Base-by-base conservation (phyloP, 139 green algal species). In the Penium margaritaceum region DNA sequence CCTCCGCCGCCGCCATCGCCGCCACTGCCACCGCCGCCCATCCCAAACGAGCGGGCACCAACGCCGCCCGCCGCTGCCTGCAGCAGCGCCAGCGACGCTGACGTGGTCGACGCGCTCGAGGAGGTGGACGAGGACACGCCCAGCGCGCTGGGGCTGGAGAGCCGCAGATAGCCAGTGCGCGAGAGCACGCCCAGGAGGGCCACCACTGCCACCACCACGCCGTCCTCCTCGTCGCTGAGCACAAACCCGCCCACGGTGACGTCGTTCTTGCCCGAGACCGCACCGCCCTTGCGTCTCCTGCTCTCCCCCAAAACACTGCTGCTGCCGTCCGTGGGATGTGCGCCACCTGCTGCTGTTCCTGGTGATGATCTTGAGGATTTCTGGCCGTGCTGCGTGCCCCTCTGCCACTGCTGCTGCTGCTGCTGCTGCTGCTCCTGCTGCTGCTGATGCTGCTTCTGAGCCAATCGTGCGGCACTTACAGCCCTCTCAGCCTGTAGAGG, bases 201-300 rank as follows among this genome's bases (percentile, higher is more conserved):
- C 7, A 81, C 32, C 24, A 78, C 44, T 33, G n/a, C 74, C 29
- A 77, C 3, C 14, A 81, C 24, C n/a, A 81, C 27, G 15, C 30
- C 72, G 27, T 78, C 72, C 24, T 9, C 61, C 24, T 53, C 36
- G 34, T 72, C 72, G 35, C 17, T 53, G 29, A 34, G 1, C 15
- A 60, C 51, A 60, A 24, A 60, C 24, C 14, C 24, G 2, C 24
- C 51, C 51, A 60, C 51, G 29, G 51, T 29, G 51, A 66, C 58
- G 58, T 12, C 36, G 58, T 66, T 66, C 24, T 30, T 29, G 30
- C 27, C 24, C 19, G 32, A 30, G 15, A 24, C 58, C 32, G 32
- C 24, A 21, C 32, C 2, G 58, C 33, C 36, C 32, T 29, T 66
- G 19, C 32, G 6, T 44, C 58, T 21, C 33, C 32, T 39, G 19